Evolutionary conservation across 495 filamentous ascomycete genomes (phyloP).

Genomic region (Oidiodendron maius): DNA sequence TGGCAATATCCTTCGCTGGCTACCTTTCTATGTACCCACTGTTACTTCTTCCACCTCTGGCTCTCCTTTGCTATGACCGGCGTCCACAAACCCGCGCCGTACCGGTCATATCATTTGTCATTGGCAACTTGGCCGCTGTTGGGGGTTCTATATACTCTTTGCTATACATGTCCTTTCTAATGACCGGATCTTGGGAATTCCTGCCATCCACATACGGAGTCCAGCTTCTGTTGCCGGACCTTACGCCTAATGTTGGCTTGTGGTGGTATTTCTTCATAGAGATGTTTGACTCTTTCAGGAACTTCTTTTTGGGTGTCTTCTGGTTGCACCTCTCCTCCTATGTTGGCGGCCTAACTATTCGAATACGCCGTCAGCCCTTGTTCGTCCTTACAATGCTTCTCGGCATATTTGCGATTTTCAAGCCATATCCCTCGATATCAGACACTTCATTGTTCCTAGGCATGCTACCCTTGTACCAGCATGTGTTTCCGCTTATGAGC

Average conservation of each 20-base stretch:
- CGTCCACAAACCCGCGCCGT: slow-evolving; percentile 31
- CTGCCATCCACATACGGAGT: slow-evolving; percentile 85
- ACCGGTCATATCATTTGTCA: slow-evolving; percentile 36
- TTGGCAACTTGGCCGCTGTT: slow-evolving; percentile 42
- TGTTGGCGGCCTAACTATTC: slow-evolving; percentile 74
- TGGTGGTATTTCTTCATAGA: slow-evolving; percentile 99
- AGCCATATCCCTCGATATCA: slow-evolving; percentile 89
- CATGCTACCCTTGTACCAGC: slow-evolving; percentile 78
- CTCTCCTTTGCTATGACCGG: slow-evolving; percentile 76
- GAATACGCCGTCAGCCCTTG: slow-evolving; percentile 75
- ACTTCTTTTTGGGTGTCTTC: slow-evolving; percentile 95
- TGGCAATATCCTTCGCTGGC: slow-evolving; percentile 77
- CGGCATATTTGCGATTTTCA: slow-evolving; percentile 88
- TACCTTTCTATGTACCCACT: slow-evolving; percentile 91
- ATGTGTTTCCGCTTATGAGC: slow-evolving; percentile 92
- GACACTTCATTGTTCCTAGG: slow-evolving; percentile 81
- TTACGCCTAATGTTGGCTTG: slow-evolving; percentile 90
- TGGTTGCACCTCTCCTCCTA: slow-evolving; percentile 92
- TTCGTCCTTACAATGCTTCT: slow-evolving; percentile 76
- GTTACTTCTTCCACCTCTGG: slow-evolving; percentile 75
- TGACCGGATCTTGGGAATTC: slow-evolving; percentile 78
- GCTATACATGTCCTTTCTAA: slow-evolving; percentile 62
- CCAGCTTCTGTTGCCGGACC: slow-evolving; percentile 82
- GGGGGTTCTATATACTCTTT: slow-evolving; percentile 44
- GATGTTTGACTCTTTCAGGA: slow-evolving; percentile 97